Percentiles rank a stretch among this genome's conserved stretches.
phyloP scores from a whole-genome alignment of 106 monocot genomes.

The Phalaenopsis aphrodite region DNA sequence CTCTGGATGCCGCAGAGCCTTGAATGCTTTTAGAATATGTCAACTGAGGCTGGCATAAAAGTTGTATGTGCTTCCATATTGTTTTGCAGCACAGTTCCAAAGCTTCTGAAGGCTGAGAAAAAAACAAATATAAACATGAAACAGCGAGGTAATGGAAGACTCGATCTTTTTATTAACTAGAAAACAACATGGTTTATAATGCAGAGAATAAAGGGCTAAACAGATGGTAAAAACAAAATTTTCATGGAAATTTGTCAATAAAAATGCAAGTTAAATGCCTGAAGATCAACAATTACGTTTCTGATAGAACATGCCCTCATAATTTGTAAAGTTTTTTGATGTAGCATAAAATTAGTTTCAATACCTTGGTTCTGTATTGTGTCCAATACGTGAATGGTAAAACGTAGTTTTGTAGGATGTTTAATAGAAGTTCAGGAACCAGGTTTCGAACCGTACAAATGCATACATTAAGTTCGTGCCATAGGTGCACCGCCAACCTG shows the following conservation, averaged over 20 bases:
- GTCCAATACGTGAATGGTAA: no score
- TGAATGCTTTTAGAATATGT: slow-evolving; percentile 9
- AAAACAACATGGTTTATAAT: neutral
- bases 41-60: slow-evolving; percentile 10
- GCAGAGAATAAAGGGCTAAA: neutral
- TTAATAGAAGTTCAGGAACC: neutral
- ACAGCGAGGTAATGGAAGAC: neutral
- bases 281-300: neutral
- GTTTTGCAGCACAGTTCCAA: slow-evolving; percentile 34
- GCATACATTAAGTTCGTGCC: neutral
- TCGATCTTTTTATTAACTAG: neutral
- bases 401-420: neutral
- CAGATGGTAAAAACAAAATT: neutral
- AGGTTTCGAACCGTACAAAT: neutral
- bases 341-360: neutral
- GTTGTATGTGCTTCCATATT: slow-evolving; percentile 30
- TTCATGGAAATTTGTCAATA: no score
- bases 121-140: neutral
- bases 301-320: neutral
- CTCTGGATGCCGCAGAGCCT: slow-evolving; percentile 6
- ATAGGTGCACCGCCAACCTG: neutral
- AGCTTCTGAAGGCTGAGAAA: slow-evolving; percentile 33
- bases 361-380: neutral
- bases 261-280: no score
- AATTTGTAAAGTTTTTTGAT: neutral